These are phyloP conservation scores for Acanthamoeba triangularis DNA, from an alignment of 208 protist species.

Conservation along the genomic window DNA sequence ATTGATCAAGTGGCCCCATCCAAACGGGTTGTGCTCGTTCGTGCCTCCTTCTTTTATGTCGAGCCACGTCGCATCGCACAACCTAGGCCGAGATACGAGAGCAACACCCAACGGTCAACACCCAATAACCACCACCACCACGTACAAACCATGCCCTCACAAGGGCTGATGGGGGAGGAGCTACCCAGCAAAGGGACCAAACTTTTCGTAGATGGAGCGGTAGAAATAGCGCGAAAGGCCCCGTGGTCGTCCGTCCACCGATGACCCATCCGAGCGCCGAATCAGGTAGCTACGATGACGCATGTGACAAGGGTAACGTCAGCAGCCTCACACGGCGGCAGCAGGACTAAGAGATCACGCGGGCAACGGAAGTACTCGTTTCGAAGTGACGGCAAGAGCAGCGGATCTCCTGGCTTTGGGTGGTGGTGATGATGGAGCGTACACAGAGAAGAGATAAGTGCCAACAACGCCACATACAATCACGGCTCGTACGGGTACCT, in stretches of 20 bases:
- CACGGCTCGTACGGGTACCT: background rate
- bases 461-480: background rate
- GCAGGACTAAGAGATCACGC: background rate
- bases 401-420: constrained; percentile 1
- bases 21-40: constrained; percentile 41
- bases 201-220: constrained; percentile 64
- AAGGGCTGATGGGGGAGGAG: too few relatives aligned
- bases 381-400: constrained; percentile 11
- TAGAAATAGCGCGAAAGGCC: constrained; percentile 46
- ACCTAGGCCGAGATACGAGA: background rate
- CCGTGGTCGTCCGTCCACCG: constrained; percentile 48
- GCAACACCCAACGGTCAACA: background rate
- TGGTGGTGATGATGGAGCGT: background rate
- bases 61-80: constrained; percentile 48
- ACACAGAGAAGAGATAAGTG: background rate
- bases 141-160: background rate
- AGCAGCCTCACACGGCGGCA: background rate
- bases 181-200: constrained; percentile 39
- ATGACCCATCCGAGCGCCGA: constrained; percentile 32
- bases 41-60: background rate
- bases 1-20: constrained; percentile 57
- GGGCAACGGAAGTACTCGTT: background rate
- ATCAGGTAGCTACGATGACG: background rate
- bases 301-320: too few relatives aligned
- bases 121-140: background rate